Evolutionary conservation across 2,329 filamentous ascomycete genomes (phyloP).

Genomic region (Fonsecaea nubica): DNA sequence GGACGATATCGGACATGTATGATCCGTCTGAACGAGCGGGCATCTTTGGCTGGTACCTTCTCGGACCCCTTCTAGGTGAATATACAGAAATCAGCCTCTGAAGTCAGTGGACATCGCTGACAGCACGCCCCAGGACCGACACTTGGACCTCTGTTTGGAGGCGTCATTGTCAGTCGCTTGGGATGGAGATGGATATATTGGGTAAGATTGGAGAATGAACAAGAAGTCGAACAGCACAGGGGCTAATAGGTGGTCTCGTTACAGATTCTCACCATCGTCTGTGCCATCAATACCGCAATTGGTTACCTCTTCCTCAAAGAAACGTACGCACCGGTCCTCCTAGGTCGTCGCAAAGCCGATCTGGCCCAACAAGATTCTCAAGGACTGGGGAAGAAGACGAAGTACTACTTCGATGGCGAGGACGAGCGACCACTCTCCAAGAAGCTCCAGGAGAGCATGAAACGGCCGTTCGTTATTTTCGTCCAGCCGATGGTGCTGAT

Average conservation of each 20-base stretch:
- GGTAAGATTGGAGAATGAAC: slow-evolving; percentile 51
- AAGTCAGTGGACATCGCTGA: neutral
- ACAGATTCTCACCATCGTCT: slow-evolving; percentile 47
- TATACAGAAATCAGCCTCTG: neutral
- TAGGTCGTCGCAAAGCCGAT: slow-evolving; percentile 60
- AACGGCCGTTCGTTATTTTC: slow-evolving; percentile 60
- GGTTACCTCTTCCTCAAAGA: slow-evolving; percentile 66
- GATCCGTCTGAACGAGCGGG: slow-evolving; percentile 35
- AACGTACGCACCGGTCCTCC: slow-evolving; percentile 67
- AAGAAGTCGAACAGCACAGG: slow-evolving; percentile 41
- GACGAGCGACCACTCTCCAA: slow-evolving; percentile 32
- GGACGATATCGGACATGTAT: slow-evolving; percentile 39
- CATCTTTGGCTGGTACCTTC: slow-evolving; percentile 37
- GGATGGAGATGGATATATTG: slow-evolving; percentile 60
- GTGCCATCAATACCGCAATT: slow-evolving; percentile 60
- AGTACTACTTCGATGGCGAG: slow-evolving; percentile 34
- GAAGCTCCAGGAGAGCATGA: slow-evolving; percentile 49
- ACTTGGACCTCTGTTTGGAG: slow-evolving; percentile 47
- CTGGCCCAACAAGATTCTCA: slow-evolving; percentile 50
- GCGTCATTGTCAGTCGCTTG: slow-evolving; percentile 54
- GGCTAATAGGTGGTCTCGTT: slow-evolving; percentile 48
- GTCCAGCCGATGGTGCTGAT: slow-evolving; percentile 66
- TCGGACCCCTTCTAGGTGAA: slow-evolving; percentile 33
- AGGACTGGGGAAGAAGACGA: slow-evolving; percentile 17
- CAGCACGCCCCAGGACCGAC: slow-evolving; percentile 25